phyloP scores from a whole-genome alignment of 73 alveolate species.

The Tetrahymena thermophila region DNA sequence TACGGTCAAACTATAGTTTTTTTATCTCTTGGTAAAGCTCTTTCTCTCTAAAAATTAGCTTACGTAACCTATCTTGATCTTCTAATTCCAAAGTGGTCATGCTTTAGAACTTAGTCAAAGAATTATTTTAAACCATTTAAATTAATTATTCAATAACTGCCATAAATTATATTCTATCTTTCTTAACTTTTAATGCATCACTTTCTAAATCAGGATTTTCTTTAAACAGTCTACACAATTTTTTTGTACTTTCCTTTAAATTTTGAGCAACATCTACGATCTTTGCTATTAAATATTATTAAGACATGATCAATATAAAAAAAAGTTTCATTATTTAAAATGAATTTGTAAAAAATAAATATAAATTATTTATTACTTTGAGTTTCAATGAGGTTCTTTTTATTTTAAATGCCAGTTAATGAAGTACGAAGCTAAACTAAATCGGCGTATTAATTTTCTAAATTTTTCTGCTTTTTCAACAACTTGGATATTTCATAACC shows the following conservation, averaged over 20 bases:
- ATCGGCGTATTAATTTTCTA: constrained; percentile 27
- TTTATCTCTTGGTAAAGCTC: constrained; percentile 35
- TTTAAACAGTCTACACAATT: constrained; percentile 33
- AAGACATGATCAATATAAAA: background rate
- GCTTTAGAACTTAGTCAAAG: constrained; percentile 19
- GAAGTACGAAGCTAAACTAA: constrained; percentile 23
- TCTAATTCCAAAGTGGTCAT: constrained; percentile 24
- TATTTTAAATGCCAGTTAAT: constrained; percentile 27
- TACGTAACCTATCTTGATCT: constrained; percentile 35
- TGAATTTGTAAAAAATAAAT: background rate
- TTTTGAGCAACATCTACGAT: constrained; percentile 37
- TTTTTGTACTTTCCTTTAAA: constrained; percentile 39
- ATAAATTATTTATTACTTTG: background rate
- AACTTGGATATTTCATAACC: constrained; percentile 37
- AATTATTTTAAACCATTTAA: constrained; percentile 4
- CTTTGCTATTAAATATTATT: background rate
- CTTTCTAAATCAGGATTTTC: constrained; percentile 37
- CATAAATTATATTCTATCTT: constrained; percentile 31
- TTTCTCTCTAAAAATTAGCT: constrained; percentile 26
- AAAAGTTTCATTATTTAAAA: background rate
- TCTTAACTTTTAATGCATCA: constrained; percentile 22
- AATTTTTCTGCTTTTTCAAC: constrained; percentile 12
- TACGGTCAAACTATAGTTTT: constrained; percentile 14
- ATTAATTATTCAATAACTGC: constrained; percentile 24
- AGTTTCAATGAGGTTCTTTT: constrained; percentile 11